phyloP scores from a whole-genome alignment of 768 basidiomycete species.

The Lanmaoa pseudosensibilis region DNA sequence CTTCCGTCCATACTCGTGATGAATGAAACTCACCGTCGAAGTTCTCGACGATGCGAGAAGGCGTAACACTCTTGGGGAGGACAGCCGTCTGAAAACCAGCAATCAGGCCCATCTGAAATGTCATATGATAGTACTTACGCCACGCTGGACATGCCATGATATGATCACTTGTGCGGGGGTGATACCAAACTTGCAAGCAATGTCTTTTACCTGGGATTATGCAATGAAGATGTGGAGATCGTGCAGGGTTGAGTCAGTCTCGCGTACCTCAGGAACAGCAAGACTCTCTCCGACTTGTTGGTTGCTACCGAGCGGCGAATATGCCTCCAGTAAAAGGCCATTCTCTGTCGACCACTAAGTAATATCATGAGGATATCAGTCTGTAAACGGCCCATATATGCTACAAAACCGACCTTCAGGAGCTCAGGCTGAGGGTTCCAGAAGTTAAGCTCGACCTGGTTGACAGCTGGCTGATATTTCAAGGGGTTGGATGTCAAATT shows the following conservation, averaged over 20 bases:
- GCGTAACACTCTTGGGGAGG: conserved; percentile 75
- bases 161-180: conserved; percentile 76
- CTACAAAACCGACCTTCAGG: conserved; percentile 46
- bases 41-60: conserved; percentile 69
- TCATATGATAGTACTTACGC: conserved; percentile 43
- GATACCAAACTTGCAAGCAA: conserved; percentile 62
- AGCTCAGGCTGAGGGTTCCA: conserved; percentile 78
- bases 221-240: neutral
- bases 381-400: neutral
- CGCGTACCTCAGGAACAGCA: conserved; percentile 51
- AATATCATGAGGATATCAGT: neutral
- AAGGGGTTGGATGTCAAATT: conserved; percentile 63
- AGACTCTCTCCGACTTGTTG: conserved; percentile 58
- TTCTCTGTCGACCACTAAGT: conserved; percentile 68
- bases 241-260: neutral
- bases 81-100: conserved; percentile 52
- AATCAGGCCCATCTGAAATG: neutral
- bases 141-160: conserved; percentile 76
- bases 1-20: neutral
- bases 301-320: conserved; percentile 71
- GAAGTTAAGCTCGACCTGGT: conserved; percentile 79
- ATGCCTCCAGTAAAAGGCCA: conserved; percentile 66
- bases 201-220: conserved; percentile 45
- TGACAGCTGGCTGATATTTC: conserved; percentile 64
- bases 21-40: conserved; percentile 45